A percentile compares a stretch with the other conserved stretches of the same genome.
Conservation (phyloP, 1,284 basidiomycete species). For the Testicularia cyperi region DNA sequence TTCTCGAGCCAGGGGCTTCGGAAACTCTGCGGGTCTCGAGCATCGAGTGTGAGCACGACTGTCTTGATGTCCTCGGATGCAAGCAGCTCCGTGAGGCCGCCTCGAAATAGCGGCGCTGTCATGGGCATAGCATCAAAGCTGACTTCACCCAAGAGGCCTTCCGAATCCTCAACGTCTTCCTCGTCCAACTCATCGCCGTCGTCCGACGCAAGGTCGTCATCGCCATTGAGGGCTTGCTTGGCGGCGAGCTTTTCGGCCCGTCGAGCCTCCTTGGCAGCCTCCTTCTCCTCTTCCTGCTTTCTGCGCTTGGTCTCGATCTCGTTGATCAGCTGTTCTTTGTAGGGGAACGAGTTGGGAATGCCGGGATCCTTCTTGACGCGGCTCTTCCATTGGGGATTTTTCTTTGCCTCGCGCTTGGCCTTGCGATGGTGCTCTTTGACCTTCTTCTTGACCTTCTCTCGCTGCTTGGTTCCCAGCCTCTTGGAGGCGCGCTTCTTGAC, state of each 20-base stretch:
- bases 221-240: slow-evolving; percentile 18
- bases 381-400: slow-evolving; percentile 77
- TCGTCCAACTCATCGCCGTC: slow-evolving; percentile 6
- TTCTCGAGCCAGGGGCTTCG: slow-evolving; percentile 46
- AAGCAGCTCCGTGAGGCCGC: slow-evolving; percentile 31
- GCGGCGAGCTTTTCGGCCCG: slow-evolving; percentile 27
- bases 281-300: slow-evolving; percentile 33
- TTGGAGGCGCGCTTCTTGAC: slow-evolving; percentile 55
- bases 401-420: slow-evolving; percentile 71
- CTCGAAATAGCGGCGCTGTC: slow-evolving; percentile 30
- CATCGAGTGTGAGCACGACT: slow-evolving; percentile 45
- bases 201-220: neutral
- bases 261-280: slow-evolving; percentile 11
- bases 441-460: slow-evolving; percentile 57
- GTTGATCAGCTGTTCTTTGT: slow-evolving; percentile 92
- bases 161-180: slow-evolving; percentile 24
- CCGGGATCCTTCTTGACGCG: slow-evolving; percentile 80
- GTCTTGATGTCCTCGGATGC: slow-evolving; percentile 33
- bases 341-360: slow-evolving; percentile 94
- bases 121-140: slow-evolving; percentile 20
- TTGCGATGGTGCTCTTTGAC: slow-evolving; percentile 58
- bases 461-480: slow-evolving; percentile 51
- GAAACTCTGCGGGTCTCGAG: slow-evolving; percentile 50
- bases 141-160: slow-evolving; percentile 1
- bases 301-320: slow-evolving; percentile 64